Percentiles rank a stretch among this genome's conserved stretches.
phyloP scores from a whole-genome alignment of 2,329 filamentous ascomycete genomes.

The Talaromyces islandicus region DNA sequence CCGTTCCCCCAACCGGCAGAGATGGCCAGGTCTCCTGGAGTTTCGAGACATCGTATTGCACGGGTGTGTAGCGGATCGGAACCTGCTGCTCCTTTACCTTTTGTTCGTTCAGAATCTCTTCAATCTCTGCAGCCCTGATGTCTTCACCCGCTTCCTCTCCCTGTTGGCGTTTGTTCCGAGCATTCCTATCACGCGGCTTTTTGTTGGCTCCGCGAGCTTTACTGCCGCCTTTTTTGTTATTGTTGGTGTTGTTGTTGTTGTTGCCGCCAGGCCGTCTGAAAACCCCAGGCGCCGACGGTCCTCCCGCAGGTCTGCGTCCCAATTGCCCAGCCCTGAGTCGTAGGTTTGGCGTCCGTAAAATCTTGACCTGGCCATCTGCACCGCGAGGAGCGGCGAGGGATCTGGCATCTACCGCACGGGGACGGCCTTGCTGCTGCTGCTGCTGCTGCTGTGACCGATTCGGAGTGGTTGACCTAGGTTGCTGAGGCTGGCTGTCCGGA shows the following conservation, averaged over 20 bases:
- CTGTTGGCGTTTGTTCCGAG: conserved; percentile 8
- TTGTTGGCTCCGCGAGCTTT: conserved; percentile 10
- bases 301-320: conserved; percentile 8
- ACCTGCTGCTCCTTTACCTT: conserved; percentile 21
- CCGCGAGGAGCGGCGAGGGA: conserved; percentile 27
- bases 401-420: conserved; percentile 30
- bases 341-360: conserved; percentile 25
- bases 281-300: conserved; percentile 12
- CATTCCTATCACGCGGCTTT: conserved; percentile 9
- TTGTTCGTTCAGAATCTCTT: conserved; percentile 23
- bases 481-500: background rate
- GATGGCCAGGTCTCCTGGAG: conserved; percentile 35
- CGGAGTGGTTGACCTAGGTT: background rate
- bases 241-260: background rate
- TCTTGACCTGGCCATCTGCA: conserved; percentile 20
- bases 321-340: conserved; percentile 16
- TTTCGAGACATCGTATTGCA: conserved; percentile 23
- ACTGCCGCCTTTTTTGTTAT: background rate
- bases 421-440: conserved; percentile 15
- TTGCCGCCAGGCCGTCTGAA: background rate
- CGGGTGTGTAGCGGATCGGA: conserved; percentile 30
- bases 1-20: conserved; percentile 25
- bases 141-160: conserved; percentile 21
- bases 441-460: background rate
- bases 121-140: conserved; percentile 18